Evolutionary conservation across 2,329 filamentous ascomycete species (phyloP).

Genomic region (Cadophora sp.): DNA sequence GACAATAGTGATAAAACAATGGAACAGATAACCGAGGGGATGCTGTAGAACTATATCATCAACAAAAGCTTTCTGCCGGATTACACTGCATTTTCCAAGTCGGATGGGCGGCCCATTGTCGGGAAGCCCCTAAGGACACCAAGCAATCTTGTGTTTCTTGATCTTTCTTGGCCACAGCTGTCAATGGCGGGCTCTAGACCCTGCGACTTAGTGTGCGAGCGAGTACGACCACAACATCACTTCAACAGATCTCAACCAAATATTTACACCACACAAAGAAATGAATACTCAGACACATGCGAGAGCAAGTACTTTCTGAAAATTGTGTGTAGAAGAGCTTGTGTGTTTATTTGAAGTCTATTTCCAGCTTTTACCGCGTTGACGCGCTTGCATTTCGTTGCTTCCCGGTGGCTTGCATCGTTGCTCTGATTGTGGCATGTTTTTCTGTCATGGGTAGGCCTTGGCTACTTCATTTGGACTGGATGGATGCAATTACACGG

Average conservation of each 20-base stretch:
- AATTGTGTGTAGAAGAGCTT: background rate
- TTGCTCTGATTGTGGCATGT: slow-evolving; percentile 10
- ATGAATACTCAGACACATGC: background rate
- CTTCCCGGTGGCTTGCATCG: slow-evolving; percentile 5
- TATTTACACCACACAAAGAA: background rate
- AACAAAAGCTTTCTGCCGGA: slow-evolving; percentile 1
- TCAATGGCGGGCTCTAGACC: slow-evolving; percentile 11
- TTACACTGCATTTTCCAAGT: slow-evolving; percentile 15
- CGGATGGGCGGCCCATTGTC: background rate
- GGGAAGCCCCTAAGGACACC: slow-evolving; percentile 3
- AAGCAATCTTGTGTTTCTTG: slow-evolving; percentile 21
- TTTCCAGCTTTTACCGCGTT: background rate
- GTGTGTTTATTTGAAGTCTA: background rate
- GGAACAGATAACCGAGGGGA: background rate
- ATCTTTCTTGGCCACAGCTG: slow-evolving; percentile 16
- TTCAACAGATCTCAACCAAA: slow-evolving; percentile 3
- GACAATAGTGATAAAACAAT: background rate
- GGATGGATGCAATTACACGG: slow-evolving; percentile 1
- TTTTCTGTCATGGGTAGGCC: slow-evolving; percentile 14
- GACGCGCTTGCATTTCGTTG: slow-evolving; percentile 12
- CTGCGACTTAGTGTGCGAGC: background rate
- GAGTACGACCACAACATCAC: slow-evolving; percentile 3
- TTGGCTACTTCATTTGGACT: slow-evolving; percentile 6
- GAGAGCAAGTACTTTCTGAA: background rate
- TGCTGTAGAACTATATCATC: too few relatives aligned